Conservation (phyloP, 306 rosid species). For the Hylodesmum podocarpum region DNA sequence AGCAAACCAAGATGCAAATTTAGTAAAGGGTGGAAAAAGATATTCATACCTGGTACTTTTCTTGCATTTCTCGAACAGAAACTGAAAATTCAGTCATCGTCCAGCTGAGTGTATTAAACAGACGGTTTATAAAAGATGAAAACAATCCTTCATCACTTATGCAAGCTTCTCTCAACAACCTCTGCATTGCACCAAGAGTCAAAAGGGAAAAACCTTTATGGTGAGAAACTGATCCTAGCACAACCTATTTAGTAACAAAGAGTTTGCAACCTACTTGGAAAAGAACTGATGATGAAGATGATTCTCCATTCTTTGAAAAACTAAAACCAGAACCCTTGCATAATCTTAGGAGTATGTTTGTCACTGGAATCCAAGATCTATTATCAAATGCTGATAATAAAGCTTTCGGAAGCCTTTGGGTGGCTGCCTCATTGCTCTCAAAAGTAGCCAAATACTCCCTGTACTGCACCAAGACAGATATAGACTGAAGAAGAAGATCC, state of each 20-base stretch:
- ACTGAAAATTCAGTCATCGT: conserved; percentile 98
- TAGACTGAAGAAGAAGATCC: conserved; percentile 97
- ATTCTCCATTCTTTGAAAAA: conserved; percentile 88
- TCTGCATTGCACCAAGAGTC: conserved; percentile 51
- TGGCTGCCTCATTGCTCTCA: conserved; percentile 87
- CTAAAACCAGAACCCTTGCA: conserved; percentile 96
- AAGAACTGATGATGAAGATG: conserved; percentile 74
- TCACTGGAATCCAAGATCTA: conserved; percentile 95
- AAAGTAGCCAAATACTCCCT: conserved; percentile 79
- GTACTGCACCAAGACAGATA: conserved; percentile 92
- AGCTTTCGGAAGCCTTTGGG: conserved; percentile 80
- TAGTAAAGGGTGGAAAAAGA: background rate
- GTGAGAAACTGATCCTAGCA: conserved; percentile 33
- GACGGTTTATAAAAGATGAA: conserved; percentile 93
- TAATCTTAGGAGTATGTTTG: conserved; percentile 80
- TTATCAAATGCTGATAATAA: conserved; percentile 86
- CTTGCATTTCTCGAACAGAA: conserved; percentile 95
- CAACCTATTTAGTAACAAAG: background rate
- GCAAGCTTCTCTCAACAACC: conserved; percentile 84
- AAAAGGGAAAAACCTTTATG: background rate
- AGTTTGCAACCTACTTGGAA: conserved; percentile 63
- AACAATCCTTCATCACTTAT: conserved; percentile 67
- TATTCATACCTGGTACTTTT: conserved; percentile 57
- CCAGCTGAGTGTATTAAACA: conserved; percentile 96
- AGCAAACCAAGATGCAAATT: conserved; percentile 11